Base-by-base conservation (phyloP, 805 yeast genomes). In the Wickerhamiella azymoides region DNA sequence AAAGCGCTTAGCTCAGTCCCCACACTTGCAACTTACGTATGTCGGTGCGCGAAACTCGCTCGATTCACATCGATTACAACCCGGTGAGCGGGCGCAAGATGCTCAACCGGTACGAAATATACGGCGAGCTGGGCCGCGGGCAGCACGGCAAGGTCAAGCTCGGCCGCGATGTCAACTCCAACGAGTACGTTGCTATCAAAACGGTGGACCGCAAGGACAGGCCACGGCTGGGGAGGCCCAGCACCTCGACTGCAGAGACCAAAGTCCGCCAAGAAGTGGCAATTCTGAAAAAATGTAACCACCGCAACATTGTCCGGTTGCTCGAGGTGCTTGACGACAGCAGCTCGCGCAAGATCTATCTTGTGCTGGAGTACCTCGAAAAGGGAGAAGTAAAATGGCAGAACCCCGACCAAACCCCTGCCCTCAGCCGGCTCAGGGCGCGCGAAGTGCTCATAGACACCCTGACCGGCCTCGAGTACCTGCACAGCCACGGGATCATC, bases 81-180 rank as follows among this genome's bases (percentile, higher is more conserved):
- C 96, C 97, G 0, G 73, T 81, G 4, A 77, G 80, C 1, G 78
- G 80, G 50, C 74, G 92, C 43, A 83, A 88, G 59, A 77, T 80
- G 30, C 69, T 92, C 50, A 92, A 92, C 63, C 78, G 93, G 0
- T 92, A 88, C 60, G 98, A 92, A 62, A 83, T 92, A 32, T 64
- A 86, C 26, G 70, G 73, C 21, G 96, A 88, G 64, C 69, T 92
- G 25, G 98, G 98, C 10, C 71, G 83, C 30, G 98, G 98, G n/a
- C 95, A 88, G 61, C 97, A 89, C 63, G 97, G 98, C n/a, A 89
- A 85, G 61, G 98, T 92, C 37, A 92, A 92, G 61, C 70, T 92
- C 16, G 98, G 94, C 0, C 74, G 74, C 49, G 89, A 88, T 59
- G 62, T 79, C 46, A 69, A 73, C n/a, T 62, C 70, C 10, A 62